phyloP scores from a whole-genome alignment of 352 stramenopile genomes.

The Aphanomyces astaci region DNA sequence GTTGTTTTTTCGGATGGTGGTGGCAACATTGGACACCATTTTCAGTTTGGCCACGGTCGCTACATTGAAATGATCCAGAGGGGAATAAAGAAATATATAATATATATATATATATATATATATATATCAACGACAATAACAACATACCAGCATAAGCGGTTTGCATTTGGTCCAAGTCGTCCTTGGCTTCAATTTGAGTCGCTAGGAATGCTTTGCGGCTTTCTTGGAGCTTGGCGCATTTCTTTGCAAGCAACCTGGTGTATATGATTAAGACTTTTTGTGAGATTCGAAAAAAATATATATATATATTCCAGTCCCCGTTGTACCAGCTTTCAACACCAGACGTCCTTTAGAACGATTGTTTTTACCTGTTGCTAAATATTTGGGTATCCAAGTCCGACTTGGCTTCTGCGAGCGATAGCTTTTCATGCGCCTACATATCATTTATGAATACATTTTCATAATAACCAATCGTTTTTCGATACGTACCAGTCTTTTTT shows the following conservation, averaged over 20 bases:
- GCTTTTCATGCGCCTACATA: slow-evolving; percentile 18
- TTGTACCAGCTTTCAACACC: background rate
- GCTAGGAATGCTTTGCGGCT: background rate
- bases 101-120: background rate
- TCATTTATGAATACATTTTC: too few species aligned
- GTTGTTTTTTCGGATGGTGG: background rate
- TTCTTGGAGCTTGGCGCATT: background rate
- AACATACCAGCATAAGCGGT: background rate
- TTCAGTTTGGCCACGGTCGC: background rate
- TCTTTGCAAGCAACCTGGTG: background rate
- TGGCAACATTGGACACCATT: background rate
- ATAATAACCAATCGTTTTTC: too few species aligned
- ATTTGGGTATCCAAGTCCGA: slow-evolving; percentile 8
- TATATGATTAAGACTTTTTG: too few species aligned
- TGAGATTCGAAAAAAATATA: too few species aligned
- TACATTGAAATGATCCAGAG: background rate
- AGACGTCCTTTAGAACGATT: background rate
- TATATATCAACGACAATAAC: background rate
- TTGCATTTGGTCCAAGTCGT: slow-evolving; percentile 1
- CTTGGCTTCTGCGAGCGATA: slow-evolving; percentile 22
- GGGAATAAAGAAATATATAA: background rate
- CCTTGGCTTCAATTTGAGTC: background rate
- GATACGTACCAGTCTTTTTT: slow-evolving; percentile 16
- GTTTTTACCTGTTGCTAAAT: slow-evolving; percentile 15
- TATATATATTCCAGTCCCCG: background rate